A percentile compares a stretch with the other conserved stretches of the same genome.
Evolutionary conservation across 306 rosid genomes (phyloP).

Genomic region (Vicia villosa): DNA sequence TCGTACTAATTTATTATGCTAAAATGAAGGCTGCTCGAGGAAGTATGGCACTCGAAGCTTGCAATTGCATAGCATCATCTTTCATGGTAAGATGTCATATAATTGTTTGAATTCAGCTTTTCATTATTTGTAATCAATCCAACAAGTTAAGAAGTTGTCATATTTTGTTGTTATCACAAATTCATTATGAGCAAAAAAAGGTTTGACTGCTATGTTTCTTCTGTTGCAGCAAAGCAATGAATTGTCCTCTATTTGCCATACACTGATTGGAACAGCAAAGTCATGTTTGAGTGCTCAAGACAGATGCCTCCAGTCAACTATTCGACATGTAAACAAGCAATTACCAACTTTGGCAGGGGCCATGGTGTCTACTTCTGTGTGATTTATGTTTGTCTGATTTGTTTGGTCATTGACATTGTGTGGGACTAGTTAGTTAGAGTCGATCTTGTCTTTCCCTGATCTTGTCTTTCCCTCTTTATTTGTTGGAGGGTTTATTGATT

Average conservation of each 20-base stretch:
- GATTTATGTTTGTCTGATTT: constrained; percentile 30
- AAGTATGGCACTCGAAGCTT: constrained; percentile 91
- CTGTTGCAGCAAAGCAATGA: constrained; percentile 56
- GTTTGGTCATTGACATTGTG: constrained; percentile 13
- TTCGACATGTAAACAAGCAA: constrained; percentile 51
- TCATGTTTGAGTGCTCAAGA: constrained; percentile 60
- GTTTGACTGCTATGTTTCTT: constrained; percentile 11
- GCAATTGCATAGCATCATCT: constrained; percentile 80
- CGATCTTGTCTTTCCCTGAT: not conserved
- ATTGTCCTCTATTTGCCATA: constrained; percentile 55
- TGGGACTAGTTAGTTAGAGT: not conserved
- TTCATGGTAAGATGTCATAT: constrained; percentile 53
- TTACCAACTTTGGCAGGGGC: constrained; percentile 26
- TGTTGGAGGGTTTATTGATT: not conserved
- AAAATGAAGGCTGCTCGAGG: constrained; percentile 73
- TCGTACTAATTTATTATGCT: constrained; percentile 40
- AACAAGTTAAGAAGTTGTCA: not conserved
- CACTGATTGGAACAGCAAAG: constrained; percentile 70
- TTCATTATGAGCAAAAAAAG: not conserved
- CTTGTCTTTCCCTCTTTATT: not conserved
- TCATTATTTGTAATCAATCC: constrained; percentile 1
- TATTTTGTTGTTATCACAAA: constrained; percentile 2
- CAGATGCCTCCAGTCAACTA: constrained; percentile 62
- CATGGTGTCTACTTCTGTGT: constrained; percentile 27
- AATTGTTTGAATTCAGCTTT: constrained; percentile 20